These are phyloP conservation scores for Protea cynaroides DNA, from an alignment of 164 flowering plant genomes.

Conservation along the genomic window DNA sequence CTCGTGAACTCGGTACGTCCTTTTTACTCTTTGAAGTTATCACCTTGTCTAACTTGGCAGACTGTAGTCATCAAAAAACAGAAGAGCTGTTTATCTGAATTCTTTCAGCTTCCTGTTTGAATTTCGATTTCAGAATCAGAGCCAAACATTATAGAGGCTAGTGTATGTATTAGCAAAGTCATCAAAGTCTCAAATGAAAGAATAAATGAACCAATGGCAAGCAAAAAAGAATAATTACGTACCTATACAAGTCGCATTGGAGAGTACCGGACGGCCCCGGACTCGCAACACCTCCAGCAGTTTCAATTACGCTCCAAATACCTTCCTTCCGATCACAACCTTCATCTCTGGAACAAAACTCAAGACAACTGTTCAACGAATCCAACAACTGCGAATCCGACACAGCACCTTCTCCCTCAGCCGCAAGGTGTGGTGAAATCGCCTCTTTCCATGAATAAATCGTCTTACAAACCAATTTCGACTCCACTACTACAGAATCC, in stretches of 20 bases:
- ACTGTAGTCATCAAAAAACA: background rate
- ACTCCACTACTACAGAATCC: slow-evolving; percentile 12
- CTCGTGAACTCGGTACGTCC: too few relatives aligned
- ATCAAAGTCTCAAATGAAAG: background rate
- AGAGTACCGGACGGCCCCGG: slow-evolving; percentile 94
- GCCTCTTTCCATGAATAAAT: slow-evolving; percentile 83
- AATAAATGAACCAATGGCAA: background rate
- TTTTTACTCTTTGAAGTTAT: too few relatives aligned
- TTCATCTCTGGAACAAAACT: slow-evolving; percentile 18
- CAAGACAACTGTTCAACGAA: slow-evolving; percentile 47
- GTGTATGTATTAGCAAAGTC: background rate
- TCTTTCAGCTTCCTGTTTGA: background rate
- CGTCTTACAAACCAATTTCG: slow-evolving; percentile 65
- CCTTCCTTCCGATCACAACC: slow-evolving; percentile 11
- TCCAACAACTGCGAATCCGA: slow-evolving; percentile 44
- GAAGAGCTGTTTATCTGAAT: background rate
- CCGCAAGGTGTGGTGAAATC: slow-evolving; percentile 91
- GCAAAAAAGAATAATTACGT: background rate
- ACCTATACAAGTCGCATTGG: slow-evolving; percentile 93
- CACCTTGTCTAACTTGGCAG: background rate
- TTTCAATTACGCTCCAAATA: slow-evolving; percentile 63
- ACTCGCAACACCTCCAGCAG: slow-evolving; percentile 98
- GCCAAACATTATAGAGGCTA: background rate
- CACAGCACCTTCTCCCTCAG: slow-evolving; percentile 61
- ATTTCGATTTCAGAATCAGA: too few relatives aligned